A percentile compares a stretch with the other conserved stretches of the same genome.
Evolutionary conservation across 768 basidiomycete genomes (phyloP).

Genomic region (Russula dissimulans): DNA sequence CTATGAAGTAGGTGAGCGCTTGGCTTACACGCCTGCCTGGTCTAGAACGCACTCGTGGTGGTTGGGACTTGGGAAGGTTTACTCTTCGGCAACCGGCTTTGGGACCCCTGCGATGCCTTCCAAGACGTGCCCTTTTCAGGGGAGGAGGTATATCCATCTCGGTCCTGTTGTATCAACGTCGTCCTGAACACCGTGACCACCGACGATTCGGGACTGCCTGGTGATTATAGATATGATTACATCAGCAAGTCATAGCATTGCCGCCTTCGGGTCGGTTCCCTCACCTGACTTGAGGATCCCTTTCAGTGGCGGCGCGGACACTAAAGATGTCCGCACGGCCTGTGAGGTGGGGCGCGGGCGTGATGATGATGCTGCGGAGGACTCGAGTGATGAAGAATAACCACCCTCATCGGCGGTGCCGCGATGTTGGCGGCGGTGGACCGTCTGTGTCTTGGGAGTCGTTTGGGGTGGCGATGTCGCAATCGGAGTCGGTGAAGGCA

Average conservation of each 20-base stretch:
- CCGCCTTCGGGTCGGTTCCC: neutral
- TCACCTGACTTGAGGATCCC: slow-evolving; percentile 19
- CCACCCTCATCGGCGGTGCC: slow-evolving; percentile 3
- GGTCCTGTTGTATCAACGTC: slow-evolving; percentile 10
- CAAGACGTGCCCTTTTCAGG: slow-evolving; percentile 24
- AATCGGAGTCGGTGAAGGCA: neutral
- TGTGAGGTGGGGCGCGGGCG: slow-evolving; percentile 6
- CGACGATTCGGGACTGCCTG: slow-evolving; percentile 7
- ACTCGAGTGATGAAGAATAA: slow-evolving; percentile 15
- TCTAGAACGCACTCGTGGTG: neutral
- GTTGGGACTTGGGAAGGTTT: neutral
- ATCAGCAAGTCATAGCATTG: neutral
- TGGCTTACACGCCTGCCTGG: neutral
- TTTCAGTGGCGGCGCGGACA: slow-evolving; percentile 3
- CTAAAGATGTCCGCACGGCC: neutral
- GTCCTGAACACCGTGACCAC: neutral
- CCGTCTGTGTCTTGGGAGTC: neutral
- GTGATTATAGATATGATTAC: neutral
- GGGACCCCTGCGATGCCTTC: neutral
- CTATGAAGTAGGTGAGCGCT: neutral
- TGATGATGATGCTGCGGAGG: neutral
- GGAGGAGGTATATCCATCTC: slow-evolving; percentile 21
- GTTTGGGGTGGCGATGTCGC: neutral
- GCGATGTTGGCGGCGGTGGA: neutral
- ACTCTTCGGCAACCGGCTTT: neutral